Conservation (phyloP, 106 monocot genomes). For the Narthecium ossifragum region DNA sequence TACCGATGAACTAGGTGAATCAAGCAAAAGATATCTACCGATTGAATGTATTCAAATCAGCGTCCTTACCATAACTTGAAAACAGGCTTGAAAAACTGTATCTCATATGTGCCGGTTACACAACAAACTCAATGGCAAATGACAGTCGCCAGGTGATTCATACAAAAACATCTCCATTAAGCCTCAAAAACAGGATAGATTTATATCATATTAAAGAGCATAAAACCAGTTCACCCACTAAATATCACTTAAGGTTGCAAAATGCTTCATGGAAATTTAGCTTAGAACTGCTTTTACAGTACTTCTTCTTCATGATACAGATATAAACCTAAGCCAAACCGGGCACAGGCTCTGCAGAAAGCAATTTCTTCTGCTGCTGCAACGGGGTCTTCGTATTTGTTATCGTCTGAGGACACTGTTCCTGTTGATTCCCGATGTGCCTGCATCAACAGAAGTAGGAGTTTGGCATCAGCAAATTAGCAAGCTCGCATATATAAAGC, state of each 20-base stretch:
- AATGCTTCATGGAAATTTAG: not conserved
- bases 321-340: constrained; percentile 93
- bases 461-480: not conserved
- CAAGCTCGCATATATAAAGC: not conserved
- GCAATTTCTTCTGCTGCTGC: constrained; percentile 79
- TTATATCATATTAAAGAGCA: not conserved
- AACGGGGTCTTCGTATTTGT: constrained; percentile 45
- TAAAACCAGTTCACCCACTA: not conserved
- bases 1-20: no score
- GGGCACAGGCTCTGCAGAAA: constrained; percentile 78
- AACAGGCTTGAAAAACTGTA: no score
- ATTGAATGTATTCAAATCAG: no score
- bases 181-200: not conserved
- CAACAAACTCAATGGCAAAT: no score
- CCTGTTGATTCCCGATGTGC: constrained; percentile 88
- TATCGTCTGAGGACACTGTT: constrained; percentile 38
- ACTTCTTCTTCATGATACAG: constrained; percentile 73
- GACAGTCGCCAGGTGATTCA: no score
- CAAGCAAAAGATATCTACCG: no score
- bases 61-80: no score
- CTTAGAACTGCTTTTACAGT: constrained; percentile 6
- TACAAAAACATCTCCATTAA: no score
- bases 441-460: constrained; percentile 16
- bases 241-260: not conserved
- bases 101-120: no score